Conservation (phyloP, 2,329 filamentous ascomycete genomes). For the Pochonia chlamydosporia region DNA sequence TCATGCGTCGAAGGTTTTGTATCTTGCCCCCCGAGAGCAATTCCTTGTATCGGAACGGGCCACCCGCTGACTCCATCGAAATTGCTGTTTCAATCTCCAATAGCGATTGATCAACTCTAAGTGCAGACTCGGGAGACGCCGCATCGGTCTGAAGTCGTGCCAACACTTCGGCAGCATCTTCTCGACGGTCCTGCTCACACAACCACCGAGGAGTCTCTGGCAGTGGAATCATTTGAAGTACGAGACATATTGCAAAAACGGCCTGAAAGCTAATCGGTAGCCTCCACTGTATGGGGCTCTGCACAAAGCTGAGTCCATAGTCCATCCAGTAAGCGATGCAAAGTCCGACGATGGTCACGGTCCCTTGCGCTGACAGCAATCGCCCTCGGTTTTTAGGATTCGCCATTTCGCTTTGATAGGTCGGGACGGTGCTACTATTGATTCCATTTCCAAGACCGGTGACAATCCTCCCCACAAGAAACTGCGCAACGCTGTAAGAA, state of each 20-base stretch:
- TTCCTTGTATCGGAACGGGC: conserved; percentile 19
- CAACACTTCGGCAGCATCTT: too few species aligned
- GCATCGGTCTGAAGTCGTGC: too few species aligned
- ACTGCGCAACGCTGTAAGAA: neutral
- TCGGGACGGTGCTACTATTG: conserved; percentile 28
- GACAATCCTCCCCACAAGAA: conserved; percentile 33
- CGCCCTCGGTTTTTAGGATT: conserved; percentile 33
- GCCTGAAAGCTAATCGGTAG: conserved; percentile 32
- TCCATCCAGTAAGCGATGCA: conserved; percentile 28
- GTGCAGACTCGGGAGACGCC: too few species aligned
- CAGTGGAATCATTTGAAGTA: conserved; percentile 22
- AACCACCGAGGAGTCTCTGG: too few species aligned
- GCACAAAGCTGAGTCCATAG: conserved; percentile 22
- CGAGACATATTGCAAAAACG: conserved; percentile 27
- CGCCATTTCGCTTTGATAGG: conserved; percentile 17
- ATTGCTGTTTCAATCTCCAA: too few species aligned
- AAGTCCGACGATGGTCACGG: conserved; percentile 32
- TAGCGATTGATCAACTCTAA: too few species aligned
- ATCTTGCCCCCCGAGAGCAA: conserved; percentile 15
- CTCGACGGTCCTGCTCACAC: too few species aligned
- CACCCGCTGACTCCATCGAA: too few species aligned
- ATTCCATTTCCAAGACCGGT: conserved; percentile 32
- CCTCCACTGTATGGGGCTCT: conserved; percentile 26
- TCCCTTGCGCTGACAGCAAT: conserved; percentile 38
- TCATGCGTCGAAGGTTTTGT: conserved; percentile 19